phyloP scores from a whole-genome alignment of 2,329 filamentous ascomycete species.

The Pseudocercospora pini-densiflorae region DNA sequence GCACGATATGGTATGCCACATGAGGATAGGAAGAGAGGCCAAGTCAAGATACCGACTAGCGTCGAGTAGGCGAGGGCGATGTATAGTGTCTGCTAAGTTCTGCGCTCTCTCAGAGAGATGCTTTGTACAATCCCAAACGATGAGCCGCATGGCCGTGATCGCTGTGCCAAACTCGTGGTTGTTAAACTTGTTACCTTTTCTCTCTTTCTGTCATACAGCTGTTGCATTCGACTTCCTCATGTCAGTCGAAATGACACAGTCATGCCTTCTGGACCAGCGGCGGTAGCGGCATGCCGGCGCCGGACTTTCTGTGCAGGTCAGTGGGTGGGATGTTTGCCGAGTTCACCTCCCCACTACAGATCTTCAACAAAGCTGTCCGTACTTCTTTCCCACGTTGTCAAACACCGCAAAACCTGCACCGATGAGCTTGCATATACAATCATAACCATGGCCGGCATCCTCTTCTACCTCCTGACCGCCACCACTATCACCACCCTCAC shows the following conservation, averaged over 20 bases:
- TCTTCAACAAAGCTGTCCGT: not conserved
- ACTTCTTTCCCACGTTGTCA: not conserved
- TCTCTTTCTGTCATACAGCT: not conserved
- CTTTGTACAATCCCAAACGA: not conserved
- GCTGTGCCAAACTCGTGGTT: not conserved
- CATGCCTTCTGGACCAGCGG: not conserved
- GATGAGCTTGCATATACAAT: not conserved
- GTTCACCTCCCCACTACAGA: not conserved
- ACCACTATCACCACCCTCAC: constrained; percentile 36
- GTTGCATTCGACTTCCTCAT: not conserved
- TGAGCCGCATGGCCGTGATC: not conserved
- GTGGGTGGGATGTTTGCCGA: not conserved
- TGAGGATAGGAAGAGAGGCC: constrained; percentile 65
- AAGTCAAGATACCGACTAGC: constrained; percentile 65
- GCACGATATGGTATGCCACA: constrained; percentile 66
- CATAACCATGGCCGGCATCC: constrained; percentile 30
- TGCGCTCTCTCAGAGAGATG: not conserved
- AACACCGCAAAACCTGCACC: not conserved
- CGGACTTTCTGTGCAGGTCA: not conserved
- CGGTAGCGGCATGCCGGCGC: not conserved
- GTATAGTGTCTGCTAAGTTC: constrained; percentile 5
- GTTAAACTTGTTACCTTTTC: not conserved
- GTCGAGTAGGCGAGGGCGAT: constrained; percentile 48
- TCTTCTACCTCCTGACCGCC: constrained; percentile 35
- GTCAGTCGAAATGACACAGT: not conserved